These are phyloP conservation scores for Thielaviopsis euricoi DNA, from an alignment of 2,329 filamentous ascomycete genomes.

Conservation along the genomic window DNA sequence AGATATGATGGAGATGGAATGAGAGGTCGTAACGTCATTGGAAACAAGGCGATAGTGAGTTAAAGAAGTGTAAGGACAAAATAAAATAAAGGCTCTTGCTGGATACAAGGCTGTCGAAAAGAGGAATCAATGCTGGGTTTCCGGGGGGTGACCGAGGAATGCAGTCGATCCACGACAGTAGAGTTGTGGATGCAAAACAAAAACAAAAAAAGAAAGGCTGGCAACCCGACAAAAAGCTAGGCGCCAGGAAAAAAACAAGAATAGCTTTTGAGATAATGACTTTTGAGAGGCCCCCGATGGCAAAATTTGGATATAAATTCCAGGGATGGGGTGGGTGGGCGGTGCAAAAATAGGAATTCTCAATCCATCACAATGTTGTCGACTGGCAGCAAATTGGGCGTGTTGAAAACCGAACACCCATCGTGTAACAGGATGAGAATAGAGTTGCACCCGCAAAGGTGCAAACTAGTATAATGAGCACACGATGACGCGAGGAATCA, in stretches of 20 bases:
- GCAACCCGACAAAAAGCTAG: background rate
- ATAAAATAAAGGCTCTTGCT: background rate
- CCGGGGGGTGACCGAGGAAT: background rate
- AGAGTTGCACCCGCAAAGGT: background rate
- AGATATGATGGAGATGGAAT: background rate
- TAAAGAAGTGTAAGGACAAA: background rate
- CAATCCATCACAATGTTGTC: background rate
- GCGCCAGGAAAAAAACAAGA: background rate
- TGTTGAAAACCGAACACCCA: background rate
- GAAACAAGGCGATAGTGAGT: background rate
- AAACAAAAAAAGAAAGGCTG: background rate
- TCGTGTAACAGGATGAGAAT: background rate
- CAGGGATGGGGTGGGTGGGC: no score
- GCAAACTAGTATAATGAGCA: background rate
- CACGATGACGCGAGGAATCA: background rate
- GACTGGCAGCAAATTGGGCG: background rate
- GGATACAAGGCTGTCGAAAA: background rate
- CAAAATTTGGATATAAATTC: background rate
- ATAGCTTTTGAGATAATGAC: background rate
- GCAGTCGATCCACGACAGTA: background rate
- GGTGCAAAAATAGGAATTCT: background rate
- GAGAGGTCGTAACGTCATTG: background rate
- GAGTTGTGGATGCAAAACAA: background rate
- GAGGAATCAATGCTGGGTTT: background rate
- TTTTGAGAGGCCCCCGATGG: background rate